Base-by-base conservation (phyloP, 2,329 filamentous ascomycete species). In the Niveomyces coronatus region DNA sequence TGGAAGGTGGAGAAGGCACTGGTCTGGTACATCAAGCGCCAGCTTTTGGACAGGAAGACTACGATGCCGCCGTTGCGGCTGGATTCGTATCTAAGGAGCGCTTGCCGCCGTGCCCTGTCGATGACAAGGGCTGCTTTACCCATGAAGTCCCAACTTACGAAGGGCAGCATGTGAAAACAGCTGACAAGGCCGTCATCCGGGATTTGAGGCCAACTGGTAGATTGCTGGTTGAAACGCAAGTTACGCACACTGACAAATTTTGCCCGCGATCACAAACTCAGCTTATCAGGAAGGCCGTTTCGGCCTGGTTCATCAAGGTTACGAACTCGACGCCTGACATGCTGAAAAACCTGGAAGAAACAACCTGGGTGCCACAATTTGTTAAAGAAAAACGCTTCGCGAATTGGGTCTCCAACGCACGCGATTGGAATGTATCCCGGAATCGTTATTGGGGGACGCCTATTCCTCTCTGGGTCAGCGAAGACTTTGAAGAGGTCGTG, bases 391-490 rank as follows among this genome's bases (percentile, higher is more conserved):
- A 81, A 55, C 79, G 89, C 11, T 96, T 96, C 52, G 76, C 81
- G 31, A 91, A 79, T 63, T 95, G 89, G 89, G 89, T 96, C 45
- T 68, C 74, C 43, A 89, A 89, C 54, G 88, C 89, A 11, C 80
- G 82, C 42, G 89, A 96, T 60, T 96, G 89, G 89, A 94, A 94
- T 55, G 82, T 96, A 22, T 91, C 86, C 38, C 74, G 89, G 47
- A 94, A 94, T 58, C 76, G 89, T 40, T 96, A 93, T 62, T 95
- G 89, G 89, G 89, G 89, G 35, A 95, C 87, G 0, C 88, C 88
- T 2, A 78, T 95, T 42, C 88, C 88, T 6, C 62, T 95, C 24
- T 96, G 89, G 89, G 82, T 85, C 26, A 94, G 85, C 53, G 85
- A 93, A 20, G 88, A 95, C 54, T 68, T 81, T 52, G 82, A 89